Percentiles rank a stretch among this genome's conserved stretches.
Conservation (phyloP, 2,329 filamentous ascomycete species). For the Ascochyta lentis region DNA sequence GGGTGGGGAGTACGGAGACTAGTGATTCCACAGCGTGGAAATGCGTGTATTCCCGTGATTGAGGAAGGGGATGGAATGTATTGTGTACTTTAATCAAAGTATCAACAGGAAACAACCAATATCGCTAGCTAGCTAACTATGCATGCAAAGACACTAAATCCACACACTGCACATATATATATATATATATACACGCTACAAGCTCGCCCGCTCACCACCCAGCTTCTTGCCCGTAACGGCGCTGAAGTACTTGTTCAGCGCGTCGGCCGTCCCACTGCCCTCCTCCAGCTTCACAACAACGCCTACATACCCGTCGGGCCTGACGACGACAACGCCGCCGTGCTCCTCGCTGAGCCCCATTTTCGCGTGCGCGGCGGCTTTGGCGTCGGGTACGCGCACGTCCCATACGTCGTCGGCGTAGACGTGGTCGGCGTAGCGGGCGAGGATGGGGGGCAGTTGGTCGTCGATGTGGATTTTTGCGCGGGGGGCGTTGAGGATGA, state of each 20-base stretch:
- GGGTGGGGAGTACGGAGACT: too few relatives aligned
- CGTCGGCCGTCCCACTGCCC: slow-evolving; percentile 79
- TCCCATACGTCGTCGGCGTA: slow-evolving; percentile 88
- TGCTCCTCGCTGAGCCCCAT: slow-evolving; percentile 77
- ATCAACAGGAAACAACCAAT: too few relatives aligned
- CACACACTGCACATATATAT: too few relatives aligned
- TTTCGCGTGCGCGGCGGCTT: slow-evolving; percentile 82
- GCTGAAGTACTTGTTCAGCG: slow-evolving; percentile 83
- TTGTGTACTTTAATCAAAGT: too few relatives aligned
- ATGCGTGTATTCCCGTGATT: too few relatives aligned
- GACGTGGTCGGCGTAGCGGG: slow-evolving; percentile 79
- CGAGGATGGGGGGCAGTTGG: slow-evolving; percentile 73
- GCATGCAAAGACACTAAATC: too few relatives aligned
- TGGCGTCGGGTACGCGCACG: slow-evolving; percentile 70
- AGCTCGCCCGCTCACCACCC: slow-evolving; percentile 46
- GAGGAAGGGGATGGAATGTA: too few relatives aligned
- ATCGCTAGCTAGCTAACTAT: background rate
- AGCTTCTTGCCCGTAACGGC: slow-evolving; percentile 71
- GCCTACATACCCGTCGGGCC: slow-evolving; percentile 87
- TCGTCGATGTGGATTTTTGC: slow-evolving; percentile 74
- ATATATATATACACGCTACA: slow-evolving; percentile 20
- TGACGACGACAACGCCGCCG: slow-evolving; percentile 81
- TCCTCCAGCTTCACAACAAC: slow-evolving; percentile 76
- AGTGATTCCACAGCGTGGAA: too few relatives aligned
- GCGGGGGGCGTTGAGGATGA: slow-evolving; percentile 73